phyloP scores from a whole-genome alignment of 192 early-diverging fungal species.

The Podila minutissima region DNA sequence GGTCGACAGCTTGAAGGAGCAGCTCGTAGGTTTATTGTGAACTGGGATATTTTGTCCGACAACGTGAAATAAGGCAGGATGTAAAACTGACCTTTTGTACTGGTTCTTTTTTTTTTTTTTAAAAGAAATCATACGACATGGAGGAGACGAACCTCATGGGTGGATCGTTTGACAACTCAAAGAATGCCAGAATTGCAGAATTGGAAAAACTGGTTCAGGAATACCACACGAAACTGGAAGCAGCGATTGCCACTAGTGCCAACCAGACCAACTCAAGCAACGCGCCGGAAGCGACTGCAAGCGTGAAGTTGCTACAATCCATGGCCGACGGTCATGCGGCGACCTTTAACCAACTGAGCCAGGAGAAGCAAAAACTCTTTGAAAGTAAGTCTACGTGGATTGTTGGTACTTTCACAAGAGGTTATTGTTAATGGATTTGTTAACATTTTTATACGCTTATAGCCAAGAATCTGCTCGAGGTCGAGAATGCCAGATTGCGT shows the following conservation, averaged over 20 bases:
- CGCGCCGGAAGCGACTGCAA: neutral
- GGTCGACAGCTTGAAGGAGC: constrained; percentile 69
- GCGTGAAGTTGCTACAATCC: constrained; percentile 7
- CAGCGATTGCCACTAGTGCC: neutral
- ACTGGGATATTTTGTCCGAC: neutral
- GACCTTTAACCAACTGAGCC: constrained; percentile 13
- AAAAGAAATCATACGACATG: constrained; percentile 60
- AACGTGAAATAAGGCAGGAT: neutral
- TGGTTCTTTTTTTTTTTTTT: too few relatives aligned
- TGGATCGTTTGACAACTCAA: constrained; percentile 65
- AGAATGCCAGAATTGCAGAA: constrained; percentile 66
- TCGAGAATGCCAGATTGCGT: constrained; percentile 29
- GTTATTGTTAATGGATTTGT: neutral
- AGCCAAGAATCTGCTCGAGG: constrained; percentile 14
- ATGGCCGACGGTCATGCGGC: constrained; percentile 4
- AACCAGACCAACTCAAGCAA: neutral
- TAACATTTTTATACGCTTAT: neutral
- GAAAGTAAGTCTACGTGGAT: constrained; percentile 14
- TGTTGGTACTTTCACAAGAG: neutral
- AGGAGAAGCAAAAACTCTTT: constrained; percentile 21
- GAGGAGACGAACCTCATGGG: constrained; percentile 61
- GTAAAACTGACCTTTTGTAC: neutral
- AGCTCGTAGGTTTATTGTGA: constrained; percentile 58
- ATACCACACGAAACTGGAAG: constrained; percentile 55
- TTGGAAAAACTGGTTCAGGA: constrained; percentile 72